Evolutionary conservation across 1,284 basidiomycete genomes (phyloP), one percentile per base, ranked within the genome.

Genomic region (Ceratobasidium sp.): DNA sequence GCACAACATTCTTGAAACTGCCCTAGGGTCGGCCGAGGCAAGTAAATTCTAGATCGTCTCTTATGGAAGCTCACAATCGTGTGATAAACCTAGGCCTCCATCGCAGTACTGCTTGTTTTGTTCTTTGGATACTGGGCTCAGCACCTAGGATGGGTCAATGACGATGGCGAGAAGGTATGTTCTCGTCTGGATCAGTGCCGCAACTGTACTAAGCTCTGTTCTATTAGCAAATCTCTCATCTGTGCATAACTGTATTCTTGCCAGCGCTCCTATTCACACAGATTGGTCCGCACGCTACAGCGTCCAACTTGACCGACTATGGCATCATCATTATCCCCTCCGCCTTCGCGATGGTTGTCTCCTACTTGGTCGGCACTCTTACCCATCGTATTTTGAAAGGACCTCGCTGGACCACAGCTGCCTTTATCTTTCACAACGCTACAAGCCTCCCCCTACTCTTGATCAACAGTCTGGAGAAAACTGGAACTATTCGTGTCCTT

Each of bases 341-440:
- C n/a, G 23, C 66, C 18, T 75, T 75, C 55, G 60, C 73, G 1
- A 65, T 75, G 73, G 14, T 54, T 18, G 48, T 75, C 23, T 75
- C 73, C 1, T 75, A 75, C 48, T 20, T 75, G 7, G 73, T 57
- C 44, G 73, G 62, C 18, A 14, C 46, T 57, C 33, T 55, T 12
- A 41, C 50, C 30, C 73, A 50, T 12, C 62, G 50, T 16, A 16
- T n/a, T 10, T 16, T 66, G 41, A 66, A 75, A 44, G 30, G 48
- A 46, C 77, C 77, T 6, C 38, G 60, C 54, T 78, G 77, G 77
- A 52, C 77, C 20, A 33, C 55, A 33, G 64, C 65, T 14, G 77
- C 77, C 3, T 73, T 75, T 23, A 52, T 74, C 12, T 78, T 78
- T 55, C 66, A 78, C 54, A 78, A 78, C 55, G 66, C 77, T 30